phyloP scores from a whole-genome alignment of 345 rosid species.

The Salix suchowensis region DNA sequence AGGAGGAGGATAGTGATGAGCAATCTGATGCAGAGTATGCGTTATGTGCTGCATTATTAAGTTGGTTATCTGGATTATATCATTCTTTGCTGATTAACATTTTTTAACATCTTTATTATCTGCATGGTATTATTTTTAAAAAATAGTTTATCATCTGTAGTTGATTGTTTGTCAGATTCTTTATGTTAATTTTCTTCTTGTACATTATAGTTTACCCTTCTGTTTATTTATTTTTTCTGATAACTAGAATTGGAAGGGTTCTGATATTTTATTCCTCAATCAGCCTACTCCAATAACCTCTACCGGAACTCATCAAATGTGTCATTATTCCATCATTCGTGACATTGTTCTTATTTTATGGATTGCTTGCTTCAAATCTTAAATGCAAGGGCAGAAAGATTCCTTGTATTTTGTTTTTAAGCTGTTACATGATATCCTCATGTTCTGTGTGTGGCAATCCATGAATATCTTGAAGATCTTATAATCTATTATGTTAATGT shows the following conservation, averaged over 20 bases:
- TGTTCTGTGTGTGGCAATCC: not conserved
- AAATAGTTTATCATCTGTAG: not conserved
- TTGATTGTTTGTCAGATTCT: not conserved
- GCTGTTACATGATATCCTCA: not conserved
- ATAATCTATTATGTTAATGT: not conserved
- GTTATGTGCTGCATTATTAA: not conserved
- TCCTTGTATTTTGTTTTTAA: not conserved
- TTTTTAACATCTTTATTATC: not conserved
- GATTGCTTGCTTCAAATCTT: not conserved
- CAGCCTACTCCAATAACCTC: not conserved
- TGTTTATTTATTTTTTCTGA: not conserved
- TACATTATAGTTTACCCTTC: not conserved
- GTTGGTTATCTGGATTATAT: not conserved
- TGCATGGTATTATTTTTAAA: not conserved
- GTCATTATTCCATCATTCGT: not conserved
- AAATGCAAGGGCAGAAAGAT: not conserved
- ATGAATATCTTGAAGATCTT: not conserved
- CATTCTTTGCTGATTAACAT: not conserved
- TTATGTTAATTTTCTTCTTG: not conserved
- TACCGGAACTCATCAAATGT: not conserved
- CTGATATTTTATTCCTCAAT: not conserved
- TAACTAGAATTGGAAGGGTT: not conserved
- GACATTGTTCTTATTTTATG: not conserved
- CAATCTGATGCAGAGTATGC: constrained; percentile 89
- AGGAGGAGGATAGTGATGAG: constrained; percentile 71